These are phyloP conservation scores for Vaccinium vitisidaea DNA, from an alignment of 148 eudicot species.

Conservation along the genomic window DNA sequence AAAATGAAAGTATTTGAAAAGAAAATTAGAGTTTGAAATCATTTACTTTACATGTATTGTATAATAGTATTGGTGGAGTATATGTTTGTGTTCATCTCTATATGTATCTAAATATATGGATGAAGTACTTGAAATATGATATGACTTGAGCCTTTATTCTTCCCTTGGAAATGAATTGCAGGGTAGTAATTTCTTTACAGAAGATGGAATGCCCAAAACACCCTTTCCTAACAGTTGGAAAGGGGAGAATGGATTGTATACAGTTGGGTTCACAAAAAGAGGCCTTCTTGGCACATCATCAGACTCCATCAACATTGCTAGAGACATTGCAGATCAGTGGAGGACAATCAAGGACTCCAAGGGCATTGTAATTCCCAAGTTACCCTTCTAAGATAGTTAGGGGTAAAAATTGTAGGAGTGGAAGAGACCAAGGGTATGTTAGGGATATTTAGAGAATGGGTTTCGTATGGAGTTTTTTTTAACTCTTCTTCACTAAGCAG, in stretches of 20 bases:
- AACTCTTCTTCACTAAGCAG: not conserved
- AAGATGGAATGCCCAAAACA: conserved; percentile 72
- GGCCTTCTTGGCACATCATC: conserved; percentile 74
- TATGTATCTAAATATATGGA: too few relatives aligned
- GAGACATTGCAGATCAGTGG: conserved; percentile 58
- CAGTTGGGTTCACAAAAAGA: conserved; percentile 84
- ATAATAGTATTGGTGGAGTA: too few relatives aligned
- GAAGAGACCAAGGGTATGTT: not conserved
- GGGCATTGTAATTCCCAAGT: not conserved
- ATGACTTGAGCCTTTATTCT: too few relatives aligned
- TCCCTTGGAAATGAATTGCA: conserved; percentile 23
- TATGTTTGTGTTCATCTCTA: too few relatives aligned
- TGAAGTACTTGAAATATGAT: too few relatives aligned
- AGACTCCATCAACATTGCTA: conserved; percentile 69
- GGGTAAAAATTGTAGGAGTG: not conserved
- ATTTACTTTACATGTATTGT: too few relatives aligned
- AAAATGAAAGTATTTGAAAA: too few relatives aligned
- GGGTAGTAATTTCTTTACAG: conserved; percentile 64
- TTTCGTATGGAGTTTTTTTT: not conserved
- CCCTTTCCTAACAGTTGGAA: conserved; percentile 89
- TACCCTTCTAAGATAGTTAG: not conserved
- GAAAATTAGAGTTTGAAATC: too few relatives aligned
- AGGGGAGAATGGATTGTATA: conserved; percentile 73
- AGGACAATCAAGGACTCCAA: conserved; percentile 20
- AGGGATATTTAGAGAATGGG: not conserved